phyloP scores from a whole-genome alignment of 257 asterid genomes.

The Solanum dulcamara region DNA sequence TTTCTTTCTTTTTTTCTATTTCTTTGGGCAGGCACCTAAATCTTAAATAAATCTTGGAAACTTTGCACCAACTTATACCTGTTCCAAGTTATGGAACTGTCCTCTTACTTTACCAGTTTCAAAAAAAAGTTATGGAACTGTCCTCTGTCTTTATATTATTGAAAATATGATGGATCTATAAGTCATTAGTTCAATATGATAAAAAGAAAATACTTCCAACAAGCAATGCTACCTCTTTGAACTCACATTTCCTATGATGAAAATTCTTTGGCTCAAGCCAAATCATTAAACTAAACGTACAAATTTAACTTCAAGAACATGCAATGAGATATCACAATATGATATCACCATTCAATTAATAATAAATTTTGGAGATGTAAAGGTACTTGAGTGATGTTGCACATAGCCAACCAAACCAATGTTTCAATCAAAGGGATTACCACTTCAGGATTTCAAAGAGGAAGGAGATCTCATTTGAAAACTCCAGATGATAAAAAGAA shows the following conservation, averaged over 20 bases:
- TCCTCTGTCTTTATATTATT: background rate
- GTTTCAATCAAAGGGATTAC: background rate
- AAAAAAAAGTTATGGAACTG: no score
- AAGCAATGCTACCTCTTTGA: background rate
- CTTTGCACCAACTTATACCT: background rate
- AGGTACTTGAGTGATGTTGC: background rate
- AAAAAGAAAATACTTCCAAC: background rate
- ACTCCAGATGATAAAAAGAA: background rate
- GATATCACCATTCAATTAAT: background rate
- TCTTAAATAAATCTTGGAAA: background rate
- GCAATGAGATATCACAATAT: background rate
- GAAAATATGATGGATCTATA: background rate
- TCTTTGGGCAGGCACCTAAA: background rate
- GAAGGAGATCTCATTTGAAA: background rate
- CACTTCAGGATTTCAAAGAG: background rate
- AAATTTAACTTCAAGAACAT: background rate
- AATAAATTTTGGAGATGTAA: background rate
- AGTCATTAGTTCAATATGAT: background rate
- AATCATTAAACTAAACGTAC: background rate
- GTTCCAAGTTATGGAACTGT: background rate
- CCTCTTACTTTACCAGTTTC: background rate
- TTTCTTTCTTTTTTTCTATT: background rate
- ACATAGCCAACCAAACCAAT: background rate
- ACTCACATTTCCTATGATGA: background rate
- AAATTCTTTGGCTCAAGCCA: background rate